These are phyloP conservation scores for Leptodermis oblonga DNA, from an alignment of 257 asterid species.

Conservation along the genomic window DNA sequence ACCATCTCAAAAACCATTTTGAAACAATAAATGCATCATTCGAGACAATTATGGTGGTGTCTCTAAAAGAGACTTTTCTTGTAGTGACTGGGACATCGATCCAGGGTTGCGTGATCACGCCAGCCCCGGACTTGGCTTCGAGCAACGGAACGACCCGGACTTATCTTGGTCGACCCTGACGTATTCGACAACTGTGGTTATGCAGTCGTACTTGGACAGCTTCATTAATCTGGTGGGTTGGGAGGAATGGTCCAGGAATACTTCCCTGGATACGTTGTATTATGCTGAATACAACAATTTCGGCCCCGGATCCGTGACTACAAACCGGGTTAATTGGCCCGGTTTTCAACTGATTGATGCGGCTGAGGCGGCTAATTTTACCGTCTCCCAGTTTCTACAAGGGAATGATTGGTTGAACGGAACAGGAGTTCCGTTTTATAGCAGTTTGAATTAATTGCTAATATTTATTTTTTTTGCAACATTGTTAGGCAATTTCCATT, in stretches of 20 bases:
- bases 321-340: conserved; percentile 53
- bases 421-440: conserved; percentile 38
- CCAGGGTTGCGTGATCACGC: conserved; percentile 41
- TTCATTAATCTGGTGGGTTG: conserved; percentile 52
- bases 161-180: conserved; percentile 71
- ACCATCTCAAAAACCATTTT: too few species aligned
- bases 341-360: conserved; percentile 43
- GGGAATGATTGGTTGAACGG: conserved; percentile 59
- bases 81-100: conserved; percentile 56
- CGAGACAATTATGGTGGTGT: too few species aligned
- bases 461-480: background rate
- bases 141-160: conserved; percentile 22
- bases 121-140: conserved; percentile 41
- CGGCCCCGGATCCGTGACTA: conserved; percentile 49
- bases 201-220: conserved; percentile 43
- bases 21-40: too few species aligned
- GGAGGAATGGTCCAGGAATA: conserved; percentile 47
- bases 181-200: conserved; percentile 53
- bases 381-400: conserved; percentile 39
- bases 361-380: conserved; percentile 45
- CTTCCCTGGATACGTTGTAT: conserved; percentile 53
- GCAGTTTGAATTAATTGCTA: conserved; percentile 31
- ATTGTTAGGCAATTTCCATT: too few species aligned
- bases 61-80: too few species aligned
- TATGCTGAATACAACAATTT: conserved; percentile 52